These are phyloP conservation scores for Aspergillus texensis DNA, from an alignment of 2,329 filamentous ascomycete genomes.

Conservation along the genomic window DNA sequence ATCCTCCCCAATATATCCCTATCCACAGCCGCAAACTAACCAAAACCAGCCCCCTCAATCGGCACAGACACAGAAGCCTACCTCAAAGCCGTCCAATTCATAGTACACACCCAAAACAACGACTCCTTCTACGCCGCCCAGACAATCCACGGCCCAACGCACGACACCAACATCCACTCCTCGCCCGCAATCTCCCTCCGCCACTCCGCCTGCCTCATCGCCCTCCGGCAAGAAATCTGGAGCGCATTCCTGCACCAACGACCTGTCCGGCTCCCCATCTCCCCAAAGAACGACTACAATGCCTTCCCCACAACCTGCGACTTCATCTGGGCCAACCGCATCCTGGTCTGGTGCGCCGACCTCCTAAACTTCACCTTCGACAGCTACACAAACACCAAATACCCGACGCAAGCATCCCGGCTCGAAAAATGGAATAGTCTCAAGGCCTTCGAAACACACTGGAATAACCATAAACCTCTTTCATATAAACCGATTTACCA, in stretches of 20 bases:
- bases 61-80: conserved; percentile 17
- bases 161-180: conserved; percentile 12
- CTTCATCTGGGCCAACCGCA: conserved; percentile 62
- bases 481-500: conserved; percentile 60
- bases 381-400: conserved; percentile 10
- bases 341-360: conserved; percentile 63
- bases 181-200: conserved; percentile 33
- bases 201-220: conserved; percentile 47
- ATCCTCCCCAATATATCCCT: no score
- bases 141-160: conserved; percentile 18
- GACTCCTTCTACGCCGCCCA: conserved; percentile 19
- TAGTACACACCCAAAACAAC: conserved; percentile 16
- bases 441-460: conserved; percentile 27
- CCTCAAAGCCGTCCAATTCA: conserved; percentile 18
- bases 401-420: neutral
- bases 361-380: conserved; percentile 65
- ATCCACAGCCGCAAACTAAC: conserved; percentile 23
- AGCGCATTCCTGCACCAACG: conserved; percentile 45
- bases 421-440: conserved; percentile 32
- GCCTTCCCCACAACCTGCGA: conserved; percentile 54
- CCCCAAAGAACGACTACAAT: conserved; percentile 53
- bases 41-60: conserved; percentile 16
- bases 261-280: conserved; percentile 56
- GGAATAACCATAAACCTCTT: conserved; percentile 48
- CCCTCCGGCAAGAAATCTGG: conserved; percentile 51